phyloP scores from a whole-genome alignment of 331 rosid genomes.

The Quercus tomentella region DNA sequence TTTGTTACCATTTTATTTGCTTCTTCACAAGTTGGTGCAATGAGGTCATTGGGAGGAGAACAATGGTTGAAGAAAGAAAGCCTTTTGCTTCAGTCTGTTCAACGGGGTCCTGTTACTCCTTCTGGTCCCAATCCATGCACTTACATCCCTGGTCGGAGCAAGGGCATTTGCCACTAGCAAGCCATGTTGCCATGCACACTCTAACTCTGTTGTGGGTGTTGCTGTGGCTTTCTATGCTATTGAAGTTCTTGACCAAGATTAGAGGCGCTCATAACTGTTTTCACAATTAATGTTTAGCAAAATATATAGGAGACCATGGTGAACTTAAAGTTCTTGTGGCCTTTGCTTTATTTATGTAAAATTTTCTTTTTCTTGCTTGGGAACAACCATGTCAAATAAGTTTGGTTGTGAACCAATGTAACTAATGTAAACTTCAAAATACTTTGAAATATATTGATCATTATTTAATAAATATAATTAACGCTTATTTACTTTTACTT shows the following conservation, averaged over 20 bases:
- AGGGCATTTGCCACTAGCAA: not conserved
- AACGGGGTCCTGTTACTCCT: not conserved
- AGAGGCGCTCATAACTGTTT: too few species aligned
- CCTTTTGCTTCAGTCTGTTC: too few species aligned
- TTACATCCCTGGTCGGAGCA: not conserved
- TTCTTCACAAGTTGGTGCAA: too few species aligned
- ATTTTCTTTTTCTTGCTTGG: not conserved
- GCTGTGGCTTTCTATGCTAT: not conserved
- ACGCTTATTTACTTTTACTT: too few species aligned
- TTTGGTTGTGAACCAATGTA: not conserved
- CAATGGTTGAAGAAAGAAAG: too few species aligned
- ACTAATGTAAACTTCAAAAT: not conserved
- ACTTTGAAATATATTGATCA: not conserved
- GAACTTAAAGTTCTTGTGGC: not conserved
- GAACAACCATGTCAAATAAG: not conserved
- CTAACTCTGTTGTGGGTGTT: too few species aligned
- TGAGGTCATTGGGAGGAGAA: too few species aligned
- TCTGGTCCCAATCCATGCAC: not conserved
- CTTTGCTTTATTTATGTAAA: not conserved
- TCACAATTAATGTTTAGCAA: too few species aligned
- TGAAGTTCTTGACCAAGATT: too few species aligned
- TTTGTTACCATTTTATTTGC: slow-evolving; percentile 1
- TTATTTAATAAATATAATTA: not conserved
- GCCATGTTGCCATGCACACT: too few species aligned
- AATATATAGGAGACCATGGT: not conserved